These are phyloP conservation scores for Trapa incisa DNA, from an alignment of 345 rosid species.

Conservation along the genomic window DNA sequence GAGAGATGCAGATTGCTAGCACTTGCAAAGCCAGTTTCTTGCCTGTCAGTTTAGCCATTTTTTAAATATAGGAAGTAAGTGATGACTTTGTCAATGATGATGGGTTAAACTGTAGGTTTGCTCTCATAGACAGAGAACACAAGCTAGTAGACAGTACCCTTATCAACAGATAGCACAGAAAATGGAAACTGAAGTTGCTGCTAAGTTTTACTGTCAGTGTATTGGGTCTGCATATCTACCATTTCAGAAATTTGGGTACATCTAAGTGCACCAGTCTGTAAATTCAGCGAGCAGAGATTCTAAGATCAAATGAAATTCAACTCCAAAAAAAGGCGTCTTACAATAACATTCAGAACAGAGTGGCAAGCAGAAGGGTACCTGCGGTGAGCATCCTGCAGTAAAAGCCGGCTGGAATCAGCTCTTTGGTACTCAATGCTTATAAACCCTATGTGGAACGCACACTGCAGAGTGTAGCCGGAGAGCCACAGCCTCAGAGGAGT, in stretches of 20 bases:
- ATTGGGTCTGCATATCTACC: background rate
- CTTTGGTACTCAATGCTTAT: slow-evolving; percentile 18
- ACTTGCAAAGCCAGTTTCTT: background rate
- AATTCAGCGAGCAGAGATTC: background rate
- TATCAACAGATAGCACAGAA: too few species aligned
- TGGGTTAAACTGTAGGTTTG: too few species aligned
- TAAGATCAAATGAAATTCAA: background rate
- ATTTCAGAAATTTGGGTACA: too few species aligned
- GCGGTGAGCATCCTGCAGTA: slow-evolving; percentile 1
- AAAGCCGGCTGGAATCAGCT: slow-evolving; percentile 9
- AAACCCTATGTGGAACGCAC: slow-evolving; percentile 25
- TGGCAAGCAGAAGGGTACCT: background rate
- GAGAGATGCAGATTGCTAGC: background rate
- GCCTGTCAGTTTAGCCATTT: background rate
- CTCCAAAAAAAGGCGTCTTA: background rate
- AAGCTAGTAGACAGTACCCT: too few species aligned
- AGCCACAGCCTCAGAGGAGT: slow-evolving; percentile 34
- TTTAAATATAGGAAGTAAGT: background rate
- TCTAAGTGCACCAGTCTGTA: background rate
- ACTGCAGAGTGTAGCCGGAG: slow-evolving; percentile 32
- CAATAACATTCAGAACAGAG: background rate
- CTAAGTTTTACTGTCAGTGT: too few species aligned
- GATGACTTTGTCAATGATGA: too few species aligned
- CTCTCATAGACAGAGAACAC: too few species aligned
- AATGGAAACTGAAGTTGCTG: too few species aligned